These are phyloP conservation scores for Phytophthora hybrid DNA, from an alignment of 352 stramenopile species.

Conservation along the genomic window DNA sequence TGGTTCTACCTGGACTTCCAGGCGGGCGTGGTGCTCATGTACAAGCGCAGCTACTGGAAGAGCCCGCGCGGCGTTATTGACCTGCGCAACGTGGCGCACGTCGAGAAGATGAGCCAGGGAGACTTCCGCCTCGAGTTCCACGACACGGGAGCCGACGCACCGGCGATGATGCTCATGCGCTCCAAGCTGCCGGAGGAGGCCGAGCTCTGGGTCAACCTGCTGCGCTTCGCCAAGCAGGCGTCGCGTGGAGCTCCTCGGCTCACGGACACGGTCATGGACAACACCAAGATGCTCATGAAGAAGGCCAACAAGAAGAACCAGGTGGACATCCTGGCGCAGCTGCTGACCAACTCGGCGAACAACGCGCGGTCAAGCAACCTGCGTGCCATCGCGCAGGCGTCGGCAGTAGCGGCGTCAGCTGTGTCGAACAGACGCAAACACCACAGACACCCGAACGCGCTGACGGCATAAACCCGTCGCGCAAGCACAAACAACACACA, in stretches of 20 bases:
- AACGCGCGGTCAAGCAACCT: slow-evolving; percentile 43
- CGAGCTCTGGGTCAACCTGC: slow-evolving; percentile 79
- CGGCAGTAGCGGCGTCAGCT: slow-evolving; percentile 41
- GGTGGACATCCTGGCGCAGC: slow-evolving; percentile 52
- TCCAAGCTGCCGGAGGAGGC: slow-evolving; percentile 64
- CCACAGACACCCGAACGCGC: slow-evolving; percentile 29
- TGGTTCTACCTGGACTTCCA: slow-evolving; percentile 88
- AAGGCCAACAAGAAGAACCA: slow-evolving; percentile 58
- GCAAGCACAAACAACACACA: slow-evolving; percentile 18
- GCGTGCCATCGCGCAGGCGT: slow-evolving; percentile 45
- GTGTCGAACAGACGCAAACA: slow-evolving; percentile 41
- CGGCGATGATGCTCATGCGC: slow-evolving; percentile 67
- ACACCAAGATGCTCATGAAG: slow-evolving; percentile 42
- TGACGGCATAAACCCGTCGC: slow-evolving; percentile 30
- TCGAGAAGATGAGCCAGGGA: slow-evolving; percentile 75
- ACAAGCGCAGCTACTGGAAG: slow-evolving; percentile 90
- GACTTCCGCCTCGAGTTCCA: slow-evolving; percentile 79
- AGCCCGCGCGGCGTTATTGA: slow-evolving; percentile 75
- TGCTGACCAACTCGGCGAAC: slow-evolving; percentile 50
- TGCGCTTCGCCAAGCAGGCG: slow-evolving; percentile 71
- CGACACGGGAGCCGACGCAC: slow-evolving; percentile 42
- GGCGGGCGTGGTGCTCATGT: slow-evolving; percentile 75
- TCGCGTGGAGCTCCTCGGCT: slow-evolving; percentile 37
- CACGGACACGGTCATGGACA: slow-evolving; percentile 37
- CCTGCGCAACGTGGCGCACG: slow-evolving; percentile 60